phyloP scores from a whole-genome alignment of 805 yeast genomes.

The Spathaspora sp. region DNA sequence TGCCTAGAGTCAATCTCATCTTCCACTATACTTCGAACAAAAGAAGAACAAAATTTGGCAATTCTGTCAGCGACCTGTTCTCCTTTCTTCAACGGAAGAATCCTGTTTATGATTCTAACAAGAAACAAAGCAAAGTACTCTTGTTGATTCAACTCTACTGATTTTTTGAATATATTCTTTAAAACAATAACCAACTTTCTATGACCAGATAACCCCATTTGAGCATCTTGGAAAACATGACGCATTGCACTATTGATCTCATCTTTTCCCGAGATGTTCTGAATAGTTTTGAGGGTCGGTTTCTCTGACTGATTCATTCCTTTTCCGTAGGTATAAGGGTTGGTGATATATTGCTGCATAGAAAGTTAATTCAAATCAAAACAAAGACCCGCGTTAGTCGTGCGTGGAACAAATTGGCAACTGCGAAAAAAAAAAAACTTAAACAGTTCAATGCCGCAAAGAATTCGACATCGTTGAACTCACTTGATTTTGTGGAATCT shows the following conservation, averaged over 20 bases:
- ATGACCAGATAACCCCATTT: slow-evolving; percentile 69
- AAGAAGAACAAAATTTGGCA: slow-evolving; percentile 64
- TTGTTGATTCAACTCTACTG: slow-evolving; percentile 49
- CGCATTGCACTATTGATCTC: slow-evolving; percentile 45
- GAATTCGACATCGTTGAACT: neutral
- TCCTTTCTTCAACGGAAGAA: slow-evolving; percentile 64
- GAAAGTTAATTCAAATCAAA: neutral
- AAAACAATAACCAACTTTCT: slow-evolving; percentile 66
- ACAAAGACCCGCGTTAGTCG: neutral
- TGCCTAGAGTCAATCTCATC: slow-evolving; percentile 15
- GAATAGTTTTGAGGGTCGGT: slow-evolving; percentile 15
- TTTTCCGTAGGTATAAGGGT: no score
- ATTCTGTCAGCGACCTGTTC: slow-evolving; percentile 74
- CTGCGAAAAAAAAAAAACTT: neutral
- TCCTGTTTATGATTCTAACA: slow-evolving; percentile 57
- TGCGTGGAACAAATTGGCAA: neutral
- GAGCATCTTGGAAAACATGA: slow-evolving; percentile 78
- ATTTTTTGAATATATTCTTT: slow-evolving; percentile 53
- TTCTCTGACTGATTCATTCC: slow-evolving; percentile 5
- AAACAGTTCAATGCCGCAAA: neutral
- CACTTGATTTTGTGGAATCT: neutral
- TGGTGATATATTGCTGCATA: neutral
- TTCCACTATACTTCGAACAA: slow-evolving; percentile 45
- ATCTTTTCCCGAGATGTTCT: slow-evolving; percentile 15
- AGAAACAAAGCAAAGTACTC: slow-evolving; percentile 61